Evolutionary conservation across 1,284 basidiomycete genomes (phyloP).

Genomic region (Somion occarium): DNA sequence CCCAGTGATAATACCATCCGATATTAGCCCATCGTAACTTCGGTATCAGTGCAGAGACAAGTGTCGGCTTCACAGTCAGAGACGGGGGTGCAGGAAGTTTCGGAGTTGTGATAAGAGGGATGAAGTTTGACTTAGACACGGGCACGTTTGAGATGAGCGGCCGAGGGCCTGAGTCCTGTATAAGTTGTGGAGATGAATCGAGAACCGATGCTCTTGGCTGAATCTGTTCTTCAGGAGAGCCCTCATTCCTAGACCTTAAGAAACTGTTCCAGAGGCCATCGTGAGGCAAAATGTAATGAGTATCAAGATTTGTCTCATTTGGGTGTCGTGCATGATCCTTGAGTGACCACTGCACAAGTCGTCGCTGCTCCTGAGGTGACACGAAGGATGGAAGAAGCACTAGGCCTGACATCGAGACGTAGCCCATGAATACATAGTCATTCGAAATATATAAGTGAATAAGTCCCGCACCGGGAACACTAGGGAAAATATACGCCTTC

Average conservation of each 20-base stretch:
- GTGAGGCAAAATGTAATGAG: constrained; percentile 73
- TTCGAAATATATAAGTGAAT: constrained; percentile 23
- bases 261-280: constrained; percentile 71
- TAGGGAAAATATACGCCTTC: constrained; percentile 46
- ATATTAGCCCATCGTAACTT: constrained; percentile 90
- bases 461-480: constrained; percentile 46
- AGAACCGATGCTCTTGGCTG: constrained; percentile 32
- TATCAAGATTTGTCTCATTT: constrained; percentile 84
- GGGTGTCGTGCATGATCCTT: constrained; percentile 69
- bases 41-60: constrained; percentile 50
- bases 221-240: constrained; percentile 29
- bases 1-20: constrained; percentile 92
- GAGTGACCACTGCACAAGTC: constrained; percentile 68
- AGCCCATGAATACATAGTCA: constrained; percentile 2
- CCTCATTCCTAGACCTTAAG: constrained; percentile 30
- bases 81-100: constrained; percentile 61
- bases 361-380: constrained; percentile 52
- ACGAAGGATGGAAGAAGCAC: constrained; percentile 77
- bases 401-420: constrained; percentile 50
- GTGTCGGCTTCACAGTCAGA: constrained; percentile 40
- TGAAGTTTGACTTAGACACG: constrained; percentile 46
- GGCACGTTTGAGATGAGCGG: constrained; percentile 65
- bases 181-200: constrained; percentile 10
- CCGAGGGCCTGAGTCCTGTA: constrained; percentile 46
- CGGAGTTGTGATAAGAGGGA: constrained; percentile 39